Percentiles rank a stretch among this genome's conserved stretches.
Evolutionary conservation across 129 eudicot genomes (phyloP).

Genomic region (Pseudognaphalium luteoalbum): DNA sequence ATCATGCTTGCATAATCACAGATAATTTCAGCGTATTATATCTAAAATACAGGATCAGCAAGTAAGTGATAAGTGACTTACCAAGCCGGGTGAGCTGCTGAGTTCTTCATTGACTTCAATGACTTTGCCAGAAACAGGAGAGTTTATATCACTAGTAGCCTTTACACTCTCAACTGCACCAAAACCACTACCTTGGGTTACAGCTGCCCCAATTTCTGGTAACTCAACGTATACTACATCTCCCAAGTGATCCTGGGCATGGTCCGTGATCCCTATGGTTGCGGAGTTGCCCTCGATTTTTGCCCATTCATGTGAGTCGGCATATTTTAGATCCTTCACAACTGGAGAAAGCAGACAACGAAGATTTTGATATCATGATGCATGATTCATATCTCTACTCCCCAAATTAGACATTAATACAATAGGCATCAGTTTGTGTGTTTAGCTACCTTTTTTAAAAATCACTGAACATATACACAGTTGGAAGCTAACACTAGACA

Average conservation of each 20-base stretch:
- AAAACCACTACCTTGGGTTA: slow-evolving; percentile 63
- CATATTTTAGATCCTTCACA: slow-evolving; percentile 66
- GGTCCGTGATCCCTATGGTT: slow-evolving; percentile 87
- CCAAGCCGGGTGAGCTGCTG: slow-evolving; percentile 69
- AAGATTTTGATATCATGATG: slow-evolving; percentile 13
- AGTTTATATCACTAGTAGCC: slow-evolving; percentile 89
- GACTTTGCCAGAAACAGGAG: slow-evolving; percentile 89
- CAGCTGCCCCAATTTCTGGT: slow-evolving; percentile 59
- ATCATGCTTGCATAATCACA: background rate
- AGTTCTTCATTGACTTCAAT: slow-evolving; percentile 71
- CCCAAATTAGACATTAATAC: no score
- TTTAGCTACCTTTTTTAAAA: no score
- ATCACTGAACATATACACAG: no score
- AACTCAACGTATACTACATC: slow-evolving; percentile 88
- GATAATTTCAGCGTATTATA: no score
- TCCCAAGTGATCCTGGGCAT: slow-evolving; percentile 91
- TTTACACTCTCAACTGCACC: slow-evolving; percentile 95
- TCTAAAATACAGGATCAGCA: background rate
- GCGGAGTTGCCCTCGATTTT: slow-evolving; percentile 70
- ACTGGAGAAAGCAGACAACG: slow-evolving; percentile 35
- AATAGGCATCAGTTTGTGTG: no score
- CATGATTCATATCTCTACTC: no score
- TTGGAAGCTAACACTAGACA: no score
- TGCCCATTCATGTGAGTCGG: slow-evolving; percentile 93
- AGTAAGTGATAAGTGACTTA: slow-evolving; percentile 30